These are phyloP conservation scores for Chaetomidium leptoderma DNA, from an alignment of 495 filamentous ascomycete genomes.

Conservation along the genomic window DNA sequence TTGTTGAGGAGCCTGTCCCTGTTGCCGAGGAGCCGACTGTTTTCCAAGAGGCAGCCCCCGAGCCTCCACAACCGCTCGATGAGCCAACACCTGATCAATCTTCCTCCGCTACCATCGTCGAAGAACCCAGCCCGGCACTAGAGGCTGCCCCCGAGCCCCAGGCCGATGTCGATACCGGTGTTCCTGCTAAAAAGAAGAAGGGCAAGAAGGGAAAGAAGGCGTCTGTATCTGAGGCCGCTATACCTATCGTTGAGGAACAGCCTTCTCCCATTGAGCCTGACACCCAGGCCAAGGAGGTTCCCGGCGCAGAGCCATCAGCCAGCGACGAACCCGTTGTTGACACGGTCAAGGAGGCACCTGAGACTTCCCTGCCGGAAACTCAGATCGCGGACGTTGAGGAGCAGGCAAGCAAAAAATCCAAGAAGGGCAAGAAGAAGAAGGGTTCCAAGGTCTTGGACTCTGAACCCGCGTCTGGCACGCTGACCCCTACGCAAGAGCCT, in stretches of 20 bases:
- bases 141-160: background rate
- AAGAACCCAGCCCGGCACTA: background rate
- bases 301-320: no score
- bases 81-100: background rate
- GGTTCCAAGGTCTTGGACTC: slow-evolving; percentile 7
- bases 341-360: background rate
- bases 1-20: background rate
- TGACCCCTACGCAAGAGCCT: background rate
- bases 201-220: slow-evolving; percentile 1
- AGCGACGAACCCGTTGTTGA: background rate
- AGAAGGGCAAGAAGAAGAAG: slow-evolving; percentile 25
- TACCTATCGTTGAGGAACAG: background rate
- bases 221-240: background rate
- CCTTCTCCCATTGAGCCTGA: background rate
- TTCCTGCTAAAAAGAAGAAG: background rate
- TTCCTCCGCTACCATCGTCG: background rate
- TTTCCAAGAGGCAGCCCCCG: background rate
- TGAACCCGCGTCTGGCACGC: slow-evolving; percentile 7
- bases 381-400: background rate
- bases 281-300: background rate
- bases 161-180: background rate
- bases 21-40: background rate
- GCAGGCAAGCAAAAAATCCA: slow-evolving; percentile 20
- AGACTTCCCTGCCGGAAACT: background rate
- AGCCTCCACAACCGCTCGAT: background rate